These are phyloP conservation scores for Neoarthrinium moseri DNA, from an alignment of 2,329 filamentous ascomycete species.

Conservation along the genomic window DNA sequence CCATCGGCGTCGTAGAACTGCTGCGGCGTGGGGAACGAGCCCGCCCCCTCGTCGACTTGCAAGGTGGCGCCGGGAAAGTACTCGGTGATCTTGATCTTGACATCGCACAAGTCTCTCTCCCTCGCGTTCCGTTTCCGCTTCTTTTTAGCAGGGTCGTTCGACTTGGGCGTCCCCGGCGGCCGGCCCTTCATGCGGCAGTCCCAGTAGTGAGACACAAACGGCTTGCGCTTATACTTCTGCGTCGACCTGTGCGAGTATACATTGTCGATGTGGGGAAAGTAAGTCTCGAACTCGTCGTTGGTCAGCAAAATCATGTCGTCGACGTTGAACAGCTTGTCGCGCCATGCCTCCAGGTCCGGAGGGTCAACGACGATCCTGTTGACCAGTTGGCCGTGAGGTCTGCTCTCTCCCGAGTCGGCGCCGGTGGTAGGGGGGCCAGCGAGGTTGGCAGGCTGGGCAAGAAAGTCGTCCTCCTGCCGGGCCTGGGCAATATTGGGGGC, in stretches of 20 bases:
- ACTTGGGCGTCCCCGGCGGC: slow-evolving; percentile 76
- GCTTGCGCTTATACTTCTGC: slow-evolving; percentile 76
- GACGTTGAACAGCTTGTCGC: slow-evolving; percentile 72
- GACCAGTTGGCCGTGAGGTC: slow-evolving; percentile 51
- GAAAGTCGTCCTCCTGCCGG: slow-evolving; percentile 36
- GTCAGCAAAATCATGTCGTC: slow-evolving; percentile 70
- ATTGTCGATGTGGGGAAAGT: slow-evolving; percentile 82
- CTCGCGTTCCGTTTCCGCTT: slow-evolving; percentile 76
- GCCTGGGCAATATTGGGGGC: slow-evolving; percentile 29
- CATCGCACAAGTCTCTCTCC: slow-evolving; percentile 77
- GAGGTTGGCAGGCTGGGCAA: slow-evolving; percentile 16
- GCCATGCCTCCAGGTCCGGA: slow-evolving; percentile 67
- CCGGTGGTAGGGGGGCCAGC: slow-evolving; percentile 17
- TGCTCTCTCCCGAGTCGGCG: slow-evolving; percentile 35
- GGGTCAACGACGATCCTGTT: slow-evolving; percentile 62
- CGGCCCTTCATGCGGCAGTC: slow-evolving; percentile 80
- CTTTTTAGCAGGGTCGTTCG: slow-evolving; percentile 77
- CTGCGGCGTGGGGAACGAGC: slow-evolving; percentile 19
- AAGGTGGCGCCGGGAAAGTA: slow-evolving; percentile 60
- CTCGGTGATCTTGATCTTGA: slow-evolving; percentile 84
- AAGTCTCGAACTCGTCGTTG: slow-evolving; percentile 77
- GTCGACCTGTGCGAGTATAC: slow-evolving; percentile 83
- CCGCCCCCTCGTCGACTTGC: slow-evolving; percentile 25
- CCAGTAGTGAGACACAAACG: slow-evolving; percentile 83
- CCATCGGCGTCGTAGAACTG: slow-evolving; percentile 20